Evolutionary conservation across 306 rosid genomes (phyloP).

Genomic region (Pyrus betulifolia): DNA sequence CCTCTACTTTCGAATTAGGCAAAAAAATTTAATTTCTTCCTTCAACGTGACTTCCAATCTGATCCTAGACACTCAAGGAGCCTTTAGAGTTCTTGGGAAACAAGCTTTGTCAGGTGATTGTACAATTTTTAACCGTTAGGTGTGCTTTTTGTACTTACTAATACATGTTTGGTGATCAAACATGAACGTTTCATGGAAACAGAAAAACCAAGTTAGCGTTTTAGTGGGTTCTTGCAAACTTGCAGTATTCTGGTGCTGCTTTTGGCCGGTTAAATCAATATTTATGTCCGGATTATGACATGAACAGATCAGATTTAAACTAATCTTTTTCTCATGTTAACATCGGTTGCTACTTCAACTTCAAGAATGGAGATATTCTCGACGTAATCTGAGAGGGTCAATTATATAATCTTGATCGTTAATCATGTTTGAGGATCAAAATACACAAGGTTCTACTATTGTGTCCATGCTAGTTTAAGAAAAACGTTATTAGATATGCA

Average conservation of each 20-base stretch:
- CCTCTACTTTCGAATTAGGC: background rate
- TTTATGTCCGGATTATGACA: background rate
- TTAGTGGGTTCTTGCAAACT: background rate
- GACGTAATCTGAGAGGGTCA: background rate
- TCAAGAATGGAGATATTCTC: background rate
- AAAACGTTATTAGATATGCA: background rate
- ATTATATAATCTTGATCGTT: background rate
- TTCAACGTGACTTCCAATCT: no score
- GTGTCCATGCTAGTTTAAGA: background rate
- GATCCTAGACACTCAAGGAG: background rate
- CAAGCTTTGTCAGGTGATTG: background rate
- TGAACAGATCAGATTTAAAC: background rate
- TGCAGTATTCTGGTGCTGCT: background rate
- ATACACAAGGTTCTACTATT: background rate
- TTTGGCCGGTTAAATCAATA: background rate
- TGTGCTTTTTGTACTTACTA: background rate
- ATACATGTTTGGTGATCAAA: background rate
- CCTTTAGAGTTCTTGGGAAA: background rate
- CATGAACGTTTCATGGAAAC: background rate
- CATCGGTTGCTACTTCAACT: background rate
- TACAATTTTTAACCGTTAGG: background rate
- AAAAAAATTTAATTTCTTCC: no score
- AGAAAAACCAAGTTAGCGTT: background rate
- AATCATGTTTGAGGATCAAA: background rate
- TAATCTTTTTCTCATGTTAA: background rate